Percentiles rank a stretch among this genome's conserved stretches.
phyloP scores from a whole-genome alignment of 257 asterid genomes.

The Penstemon barbatus region DNA sequence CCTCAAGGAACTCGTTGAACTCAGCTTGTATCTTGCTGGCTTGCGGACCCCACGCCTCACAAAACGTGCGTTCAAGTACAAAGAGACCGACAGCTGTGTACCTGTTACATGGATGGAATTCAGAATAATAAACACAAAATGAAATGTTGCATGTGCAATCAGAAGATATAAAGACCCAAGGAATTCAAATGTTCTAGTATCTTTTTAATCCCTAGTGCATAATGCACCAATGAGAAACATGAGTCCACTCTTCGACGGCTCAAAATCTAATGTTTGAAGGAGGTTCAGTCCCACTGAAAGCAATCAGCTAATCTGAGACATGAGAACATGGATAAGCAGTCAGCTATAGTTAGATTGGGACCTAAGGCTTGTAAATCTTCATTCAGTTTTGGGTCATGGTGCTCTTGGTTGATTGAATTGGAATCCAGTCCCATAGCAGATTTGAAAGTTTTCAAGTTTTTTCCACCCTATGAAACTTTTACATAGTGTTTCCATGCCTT shows the following conservation, averaged over 20 bases:
- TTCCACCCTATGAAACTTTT: too few species aligned
- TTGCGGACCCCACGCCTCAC: conserved; percentile 88
- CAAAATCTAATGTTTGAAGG: conserved; percentile 3
- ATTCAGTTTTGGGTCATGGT: background rate
- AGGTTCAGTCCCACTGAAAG: conserved; percentile 5
- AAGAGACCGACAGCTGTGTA: conserved; percentile 97
- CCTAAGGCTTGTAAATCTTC: conserved; percentile 1
- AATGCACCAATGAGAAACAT: conserved; percentile 3
- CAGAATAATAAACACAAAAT: conserved; percentile 30
- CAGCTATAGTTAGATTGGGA: background rate
- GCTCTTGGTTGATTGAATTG: too few species aligned
- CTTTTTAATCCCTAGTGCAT: conserved; percentile 7
- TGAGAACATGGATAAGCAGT: background rate
- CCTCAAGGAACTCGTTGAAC: conserved; percentile 95
- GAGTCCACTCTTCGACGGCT: conserved; percentile 21
- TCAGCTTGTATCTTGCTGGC: conserved; percentile 86
- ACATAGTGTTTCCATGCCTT: too few species aligned
- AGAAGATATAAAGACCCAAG: conserved; percentile 11
- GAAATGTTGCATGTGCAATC: conserved; percentile 23
- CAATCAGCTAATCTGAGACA: conserved; percentile 1
- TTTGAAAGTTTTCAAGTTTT: too few species aligned
- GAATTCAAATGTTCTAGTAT: background rate
- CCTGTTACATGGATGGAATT: conserved; percentile 46
- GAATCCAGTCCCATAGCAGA: too few species aligned
- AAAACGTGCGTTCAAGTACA: conserved; percentile 89